phyloP scores from a whole-genome alignment of 202 grass and related monocot species.

The Schoenoplectus triqueter region DNA sequence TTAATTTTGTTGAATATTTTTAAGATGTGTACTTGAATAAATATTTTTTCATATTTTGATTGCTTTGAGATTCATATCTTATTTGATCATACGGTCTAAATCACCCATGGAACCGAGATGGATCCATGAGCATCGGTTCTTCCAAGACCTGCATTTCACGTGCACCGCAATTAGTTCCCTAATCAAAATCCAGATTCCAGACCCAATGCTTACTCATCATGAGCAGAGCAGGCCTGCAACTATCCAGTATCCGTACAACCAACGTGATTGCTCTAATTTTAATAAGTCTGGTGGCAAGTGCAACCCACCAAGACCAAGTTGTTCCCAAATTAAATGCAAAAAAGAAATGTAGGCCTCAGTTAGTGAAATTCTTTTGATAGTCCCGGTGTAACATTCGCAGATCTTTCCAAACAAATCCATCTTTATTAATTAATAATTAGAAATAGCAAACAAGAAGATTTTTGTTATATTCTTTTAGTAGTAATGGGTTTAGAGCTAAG shows the following conservation, averaged over 20 bases:
- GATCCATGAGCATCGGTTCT: not conserved
- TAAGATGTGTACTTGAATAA: no score
- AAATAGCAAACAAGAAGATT: no score
- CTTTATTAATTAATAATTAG: no score
- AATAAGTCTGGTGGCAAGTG: constrained; percentile 2
- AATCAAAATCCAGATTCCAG: not conserved
- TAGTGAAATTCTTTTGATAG: not conserved
- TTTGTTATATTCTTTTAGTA: no score
- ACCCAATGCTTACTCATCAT: constrained; percentile 13
- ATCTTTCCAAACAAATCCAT: no score
- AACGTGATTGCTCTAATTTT: constrained; percentile 25
- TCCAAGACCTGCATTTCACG: constrained; percentile 5
- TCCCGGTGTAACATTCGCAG: not conserved
- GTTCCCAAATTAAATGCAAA: not conserved
- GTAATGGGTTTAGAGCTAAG: no score
- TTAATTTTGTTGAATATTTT: no score
- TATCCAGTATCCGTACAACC: constrained; percentile 15
- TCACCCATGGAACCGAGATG: no score
- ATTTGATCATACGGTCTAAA: no score
- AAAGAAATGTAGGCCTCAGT: not conserved
- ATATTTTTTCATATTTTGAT: no score
- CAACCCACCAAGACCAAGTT: constrained; percentile 3
- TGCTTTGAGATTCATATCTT: no score
- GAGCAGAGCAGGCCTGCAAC: not conserved
- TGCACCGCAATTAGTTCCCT: constrained; percentile 31